Percentiles rank a stretch among this genome's conserved stretches.
Evolutionary conservation across 148 eudicot genomes (phyloP).

Genomic region (Vaccinium darrowii): DNA sequence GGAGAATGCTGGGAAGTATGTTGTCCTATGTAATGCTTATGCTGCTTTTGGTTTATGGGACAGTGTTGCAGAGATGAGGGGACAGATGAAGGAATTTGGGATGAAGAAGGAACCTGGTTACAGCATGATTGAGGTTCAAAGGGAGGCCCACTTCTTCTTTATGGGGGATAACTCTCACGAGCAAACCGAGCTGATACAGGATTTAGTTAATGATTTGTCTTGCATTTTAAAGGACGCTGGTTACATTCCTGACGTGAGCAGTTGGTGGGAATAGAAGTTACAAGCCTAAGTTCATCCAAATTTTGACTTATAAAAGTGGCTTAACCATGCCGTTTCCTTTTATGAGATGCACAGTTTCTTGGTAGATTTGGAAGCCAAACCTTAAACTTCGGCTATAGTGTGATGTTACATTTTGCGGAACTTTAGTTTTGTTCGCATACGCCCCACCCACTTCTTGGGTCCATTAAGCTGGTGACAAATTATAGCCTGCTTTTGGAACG

Average conservation of each 20-base stretch:
- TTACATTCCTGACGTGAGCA: constrained; percentile 37
- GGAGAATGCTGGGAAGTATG: constrained; percentile 73
- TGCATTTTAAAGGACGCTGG: constrained; percentile 44
- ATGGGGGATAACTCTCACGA: constrained; percentile 65
- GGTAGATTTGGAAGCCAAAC: constrained; percentile 2
- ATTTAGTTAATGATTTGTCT: constrained; percentile 51
- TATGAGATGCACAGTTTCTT: constrained; percentile 3
- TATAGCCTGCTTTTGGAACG: background rate
- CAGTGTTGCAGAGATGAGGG: constrained; percentile 64
- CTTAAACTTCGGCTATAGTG: background rate
- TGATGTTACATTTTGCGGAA: background rate
- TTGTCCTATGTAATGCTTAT: constrained; percentile 67
- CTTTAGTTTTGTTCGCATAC: background rate
- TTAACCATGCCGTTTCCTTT: background rate
- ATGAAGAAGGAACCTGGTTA: constrained; percentile 76
- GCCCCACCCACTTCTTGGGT: background rate
- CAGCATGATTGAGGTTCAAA: constrained; percentile 81
- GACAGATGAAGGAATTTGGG: constrained; percentile 60
- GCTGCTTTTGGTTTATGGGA: constrained; percentile 62
- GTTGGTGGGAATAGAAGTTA: constrained; percentile 11
- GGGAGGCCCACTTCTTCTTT: constrained; percentile 56
- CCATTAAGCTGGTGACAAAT: background rate
- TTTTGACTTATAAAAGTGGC: background rate
- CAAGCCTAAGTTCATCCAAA: background rate
- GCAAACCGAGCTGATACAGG: constrained; percentile 40